Base-by-base conservation (phyloP, 257 asterid genomes). In the Salvia hispanica region DNA sequence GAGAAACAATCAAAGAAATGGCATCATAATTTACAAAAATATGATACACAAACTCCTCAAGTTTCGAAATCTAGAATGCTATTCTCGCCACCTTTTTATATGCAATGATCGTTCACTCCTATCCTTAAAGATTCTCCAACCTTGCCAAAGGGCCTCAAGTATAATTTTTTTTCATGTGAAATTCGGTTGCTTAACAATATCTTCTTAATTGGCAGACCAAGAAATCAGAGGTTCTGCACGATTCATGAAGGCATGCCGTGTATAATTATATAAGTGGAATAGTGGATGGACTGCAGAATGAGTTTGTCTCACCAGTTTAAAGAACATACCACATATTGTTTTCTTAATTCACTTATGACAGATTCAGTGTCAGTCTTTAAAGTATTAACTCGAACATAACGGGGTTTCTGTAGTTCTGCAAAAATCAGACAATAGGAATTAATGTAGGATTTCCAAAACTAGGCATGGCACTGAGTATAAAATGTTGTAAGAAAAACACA, bases 351-450 rank as follows among this genome's bases (percentile, higher is more conserved):
- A 7, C 64, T 57, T 40, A 81, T 67, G 72, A 94, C 91, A 62
- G 72, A 74, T 64, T 78, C 88, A 37, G 84, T 81, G 46, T 85
- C 88, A 62, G 80, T 74, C 84, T 86, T 91, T 68, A 91, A 83
- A 62, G 97, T 87, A 78, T 94, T 94, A 40, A 94, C 96, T 73
- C 98, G 95, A 77, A 87, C 92, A 76, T 84, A 88, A 59, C 99
- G 96, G 67, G 95, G 93, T 77, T 88, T 94, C 9, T 50, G 80
- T 72, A 77, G 72, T 70, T 81, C 97, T 90, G 84, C 86, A 78
- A 48, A 72, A 73, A 37, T 53, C 52, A 36, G 31, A 58, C 0
- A 25, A 43, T n/a, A 51, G 58, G 43, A 16, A 34, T 58, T n/a
- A 42, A 25, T 1, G 5, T 28, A 44, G 44, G 56, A 65, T 18